Base-by-base conservation (phyloP, 352 stramenopile species). In the Phytophthora sp. region DNA sequence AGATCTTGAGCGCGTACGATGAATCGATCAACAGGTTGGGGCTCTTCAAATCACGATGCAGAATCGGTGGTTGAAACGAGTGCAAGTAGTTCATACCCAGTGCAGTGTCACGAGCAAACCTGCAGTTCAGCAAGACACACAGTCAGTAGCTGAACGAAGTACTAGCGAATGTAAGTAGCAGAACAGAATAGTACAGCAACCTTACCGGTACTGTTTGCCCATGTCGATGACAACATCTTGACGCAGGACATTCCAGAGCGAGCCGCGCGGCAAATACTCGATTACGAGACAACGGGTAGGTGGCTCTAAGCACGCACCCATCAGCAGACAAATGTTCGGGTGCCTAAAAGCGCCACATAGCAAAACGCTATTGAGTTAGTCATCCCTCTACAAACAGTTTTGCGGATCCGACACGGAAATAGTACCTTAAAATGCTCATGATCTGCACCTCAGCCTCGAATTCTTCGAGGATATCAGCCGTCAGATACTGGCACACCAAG, bases 401-500 rank as follows among this genome's bases (percentile, higher is more conserved):
- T n/a, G n/a, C n/a, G n/a, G n/a, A n/a, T n/a, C n/a, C n/a, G 11
- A 21, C 15, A 30, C 52, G 3, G 4, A 50, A 43, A 28, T 10
- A 31, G 23, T 76, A 95, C 87, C 87, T 74, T 58, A 95, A 67
- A 38, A 95, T 93, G 69, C 84, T 95, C 87, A 95, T 95, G 69
- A 95, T 93, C 76, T 95, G 83, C 54, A 95, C 87, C 66, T 95
- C 87, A 1, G 87, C 89, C 54, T 94, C 87, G 39, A 95, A 95
- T 46, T 95, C 87, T 70, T 93, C 85, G 32, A 95, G 59, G 27
- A 95, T 89, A 42, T 95, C 87, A n/a, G 75, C 69, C 1, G 85
- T 94, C 31, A 95, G 53, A 54, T 94, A 78, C 64, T 95, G 87
- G 43, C 81, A 92, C 8, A 94, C 82, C 23, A 96, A 38, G 37